Evolutionary conservation across 495 filamentous ascomycete species (phyloP), one percentile per base, ranked within the genome.

Genomic region (Staphylotrichum tortipilum): DNA sequence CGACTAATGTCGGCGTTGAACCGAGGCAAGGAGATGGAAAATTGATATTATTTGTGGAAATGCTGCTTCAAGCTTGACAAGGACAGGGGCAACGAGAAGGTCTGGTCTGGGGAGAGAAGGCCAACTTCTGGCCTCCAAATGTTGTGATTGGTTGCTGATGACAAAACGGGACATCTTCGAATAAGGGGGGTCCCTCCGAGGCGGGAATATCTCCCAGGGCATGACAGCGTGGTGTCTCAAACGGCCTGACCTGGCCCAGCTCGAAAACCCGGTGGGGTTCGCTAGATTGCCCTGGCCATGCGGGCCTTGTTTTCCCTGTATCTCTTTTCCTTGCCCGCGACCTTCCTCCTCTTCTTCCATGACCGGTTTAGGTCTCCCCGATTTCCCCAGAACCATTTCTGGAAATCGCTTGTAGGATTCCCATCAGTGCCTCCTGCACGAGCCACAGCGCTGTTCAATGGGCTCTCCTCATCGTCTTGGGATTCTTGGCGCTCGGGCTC

Each of bases 341-440:
- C 78, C 61, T 90, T 83, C 49, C 86, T 78, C 56, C 86, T 65
- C 66, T 82, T 85, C 71, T 91, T 95, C 91, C 91, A 97, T 3
- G 84, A 85, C 21, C 89, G 75, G 62, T 95, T 97, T 45, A 85
- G 80, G 36, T 95, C 88, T 2, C 91, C 89, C 2, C 91, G 76
- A 51, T 90, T 78, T 63, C 94, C 89, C 79, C 86, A 97, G 66
- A 96, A 98, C 80, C 83, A 89, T 60, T 90, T 86, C 34, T 83
- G 75, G 67, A 95, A 96, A 18, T 86, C 83, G 28, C 80, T 83
- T 4, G 69, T 64, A 3, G 66, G 34, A 8, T 57, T 61, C 14
- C 62, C 59, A 38, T 53, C 28, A 17, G 22, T 50, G 4, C 47
- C 57, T 44, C 64, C 70, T 6, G 60, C 64, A 17, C 37, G 47